Evolutionary conservation across 768 basidiomycete genomes (phyloP).

Genomic region (Xerocomellus intermedius): DNA sequence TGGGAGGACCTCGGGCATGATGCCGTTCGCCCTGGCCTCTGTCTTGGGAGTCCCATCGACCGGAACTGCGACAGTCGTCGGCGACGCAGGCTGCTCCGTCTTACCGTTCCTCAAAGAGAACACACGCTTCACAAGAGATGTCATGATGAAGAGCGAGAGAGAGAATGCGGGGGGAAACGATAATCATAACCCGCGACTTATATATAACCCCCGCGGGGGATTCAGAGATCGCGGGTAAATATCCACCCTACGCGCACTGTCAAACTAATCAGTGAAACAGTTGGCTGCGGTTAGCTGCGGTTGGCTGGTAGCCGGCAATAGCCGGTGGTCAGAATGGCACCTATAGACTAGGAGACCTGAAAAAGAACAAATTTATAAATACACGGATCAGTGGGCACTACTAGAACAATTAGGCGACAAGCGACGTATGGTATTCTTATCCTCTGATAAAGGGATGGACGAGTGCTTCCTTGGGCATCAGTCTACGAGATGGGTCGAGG

Average conservation of each 20-base stretch:
- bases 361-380: constrained; percentile 26
- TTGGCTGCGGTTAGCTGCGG: too few relatives aligned
- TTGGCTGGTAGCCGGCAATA: too few relatives aligned
- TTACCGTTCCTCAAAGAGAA: constrained; percentile 12
- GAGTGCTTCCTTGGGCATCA: constrained; percentile 89
- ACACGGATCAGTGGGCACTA: constrained; percentile 18
- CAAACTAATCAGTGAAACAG: too few relatives aligned
- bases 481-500: constrained; percentile 81
- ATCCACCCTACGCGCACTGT: too few relatives aligned
- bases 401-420: constrained; percentile 17
- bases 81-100: constrained; percentile 6
- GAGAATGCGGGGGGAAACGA: background rate
- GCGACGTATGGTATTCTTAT: constrained; percentile 23
- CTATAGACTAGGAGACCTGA: too few relatives aligned
- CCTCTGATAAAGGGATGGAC: constrained; percentile 82
- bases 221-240: too few relatives aligned
- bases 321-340: background rate
- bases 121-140: constrained; percentile 11
- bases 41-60: background rate
- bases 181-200: too few relatives aligned
- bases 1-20: constrained; percentile 36
- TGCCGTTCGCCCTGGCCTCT: background rate
- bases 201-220: background rate
- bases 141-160: constrained; percentile 10
- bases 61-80: background rate